A percentile compares a stretch with the other conserved stretches of the same genome.
Evolutionary conservation across 2,329 filamentous ascomycete species (phyloP).

Genomic region (Penicillium aurantiogriseum): DNA sequence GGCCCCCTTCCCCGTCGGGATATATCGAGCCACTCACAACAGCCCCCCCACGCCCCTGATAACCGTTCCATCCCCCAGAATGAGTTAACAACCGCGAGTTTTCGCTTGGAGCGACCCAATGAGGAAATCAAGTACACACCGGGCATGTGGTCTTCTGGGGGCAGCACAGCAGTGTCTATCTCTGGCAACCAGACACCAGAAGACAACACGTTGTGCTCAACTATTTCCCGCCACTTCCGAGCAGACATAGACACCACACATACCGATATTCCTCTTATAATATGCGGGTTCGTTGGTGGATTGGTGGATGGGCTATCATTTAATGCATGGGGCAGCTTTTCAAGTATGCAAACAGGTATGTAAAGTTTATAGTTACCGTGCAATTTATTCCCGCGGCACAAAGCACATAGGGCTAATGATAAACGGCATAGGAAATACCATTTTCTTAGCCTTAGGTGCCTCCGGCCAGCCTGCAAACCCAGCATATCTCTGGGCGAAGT

Average conservation of each 20-base stretch:
- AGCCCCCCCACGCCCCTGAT: neutral
- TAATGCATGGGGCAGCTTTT: constrained; percentile 45
- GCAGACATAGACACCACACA: constrained; percentile 24
- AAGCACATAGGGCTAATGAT: neutral
- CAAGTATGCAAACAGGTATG: constrained; percentile 46
- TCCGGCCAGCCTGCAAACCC: constrained; percentile 43
- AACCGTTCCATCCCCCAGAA: neutral
- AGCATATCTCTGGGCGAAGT: constrained; percentile 44
- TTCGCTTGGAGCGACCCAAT: neutral
- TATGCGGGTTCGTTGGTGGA: constrained; percentile 41
- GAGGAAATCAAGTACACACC: constrained; percentile 18
- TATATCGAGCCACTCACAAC: neutral
- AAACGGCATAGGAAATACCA: constrained; percentile 38
- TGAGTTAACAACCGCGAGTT: neutral
- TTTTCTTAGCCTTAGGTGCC: constrained; percentile 46
- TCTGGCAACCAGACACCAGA: constrained; percentile 16
- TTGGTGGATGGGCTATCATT: constrained; percentile 43
- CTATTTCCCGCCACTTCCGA: constrained; percentile 22
- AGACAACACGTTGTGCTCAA: constrained; percentile 12
- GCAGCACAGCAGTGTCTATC: constrained; percentile 27
- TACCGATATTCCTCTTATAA: constrained; percentile 32
- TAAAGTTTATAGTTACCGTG: neutral
- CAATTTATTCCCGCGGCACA: no score
- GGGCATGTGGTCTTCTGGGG: constrained; percentile 23
- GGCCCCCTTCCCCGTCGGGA: neutral